Evolutionary conservation across 2,329 filamentous ascomycete species (phyloP).

Genomic region (Ophiocordyceps polyrhachis-furcata): DNA sequence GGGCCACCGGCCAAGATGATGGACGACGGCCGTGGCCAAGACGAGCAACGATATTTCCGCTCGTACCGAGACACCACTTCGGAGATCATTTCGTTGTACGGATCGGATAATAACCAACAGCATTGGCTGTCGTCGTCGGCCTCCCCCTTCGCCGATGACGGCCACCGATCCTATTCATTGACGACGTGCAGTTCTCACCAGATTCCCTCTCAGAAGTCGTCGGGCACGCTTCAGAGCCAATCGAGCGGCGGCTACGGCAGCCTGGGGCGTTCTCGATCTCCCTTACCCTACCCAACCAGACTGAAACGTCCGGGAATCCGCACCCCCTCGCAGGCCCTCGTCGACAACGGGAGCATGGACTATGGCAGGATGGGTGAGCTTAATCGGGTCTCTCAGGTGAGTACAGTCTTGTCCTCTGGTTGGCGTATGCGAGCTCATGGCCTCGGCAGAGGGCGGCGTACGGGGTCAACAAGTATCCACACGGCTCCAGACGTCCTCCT

Average conservation of each 20-base stretch:
- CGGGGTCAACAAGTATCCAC: constrained; percentile 21
- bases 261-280: constrained; percentile 35
- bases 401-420: constrained; percentile 5
- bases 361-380: constrained; percentile 32
- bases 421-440: constrained; percentile 1
- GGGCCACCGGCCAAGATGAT: constrained; percentile 11
- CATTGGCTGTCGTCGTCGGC: constrained; percentile 23
- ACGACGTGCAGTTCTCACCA: constrained; percentile 29
- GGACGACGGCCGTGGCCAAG: constrained; percentile 14
- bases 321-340: constrained; percentile 28
- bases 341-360: constrained; percentile 26
- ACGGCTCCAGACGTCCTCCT: constrained; percentile 16
- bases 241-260: constrained; percentile 15
- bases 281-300: constrained; percentile 39
- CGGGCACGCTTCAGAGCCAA: constrained; percentile 27
- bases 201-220: constrained; percentile 28
- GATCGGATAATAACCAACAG: constrained; percentile 29
- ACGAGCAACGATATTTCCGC: constrained; percentile 25
- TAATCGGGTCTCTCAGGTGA: constrained; percentile 26
- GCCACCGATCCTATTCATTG: constrained; percentile 34
- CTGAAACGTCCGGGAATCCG: constrained; percentile 33
- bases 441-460: constrained; percentile 23
- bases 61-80: constrained; percentile 33
- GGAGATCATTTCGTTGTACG: constrained; percentile 37
- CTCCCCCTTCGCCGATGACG: constrained; percentile 24